phyloP scores from a whole-genome alignment of 805 yeast species.

The Saccharomycopsis guyanensis region DNA sequence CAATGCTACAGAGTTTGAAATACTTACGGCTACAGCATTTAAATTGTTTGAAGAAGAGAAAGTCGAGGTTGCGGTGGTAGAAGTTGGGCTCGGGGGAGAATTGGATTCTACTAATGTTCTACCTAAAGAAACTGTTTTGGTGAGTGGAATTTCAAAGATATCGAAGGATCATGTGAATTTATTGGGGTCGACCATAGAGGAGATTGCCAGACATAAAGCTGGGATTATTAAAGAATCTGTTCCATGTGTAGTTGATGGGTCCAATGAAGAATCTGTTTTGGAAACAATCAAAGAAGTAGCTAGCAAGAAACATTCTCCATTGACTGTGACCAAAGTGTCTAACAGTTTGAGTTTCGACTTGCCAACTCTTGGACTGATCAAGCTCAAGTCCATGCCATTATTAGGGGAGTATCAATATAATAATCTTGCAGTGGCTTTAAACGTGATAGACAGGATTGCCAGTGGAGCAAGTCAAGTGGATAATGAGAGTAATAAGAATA shows the following conservation, averaged over 20 bases:
- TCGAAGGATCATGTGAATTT: conserved; percentile 80
- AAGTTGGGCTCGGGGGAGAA: conserved; percentile 91
- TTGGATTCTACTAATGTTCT: conserved; percentile 83
- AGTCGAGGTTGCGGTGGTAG: conserved; percentile 76
- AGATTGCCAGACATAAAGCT: conserved; percentile 75
- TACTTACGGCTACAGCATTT: conserved; percentile 79
- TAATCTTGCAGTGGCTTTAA: conserved; percentile 63
- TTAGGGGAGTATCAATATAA: conserved; percentile 66
- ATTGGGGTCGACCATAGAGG: conserved; percentile 55
- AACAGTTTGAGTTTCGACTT: conserved; percentile 22
- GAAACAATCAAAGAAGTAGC: conserved; percentile 38
- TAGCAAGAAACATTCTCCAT: conserved; percentile 24
- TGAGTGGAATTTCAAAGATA: conserved; percentile 74
- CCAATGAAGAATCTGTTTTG: conserved; percentile 48
- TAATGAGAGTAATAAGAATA: too few relatives aligned
- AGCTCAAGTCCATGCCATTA: conserved; percentile 42
- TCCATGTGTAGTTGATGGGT: conserved; percentile 65
- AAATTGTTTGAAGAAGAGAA: conserved; percentile 53
- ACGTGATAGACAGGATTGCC: conserved; percentile 44
- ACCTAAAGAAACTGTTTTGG: conserved; percentile 37
- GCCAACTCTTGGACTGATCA: conserved; percentile 27
- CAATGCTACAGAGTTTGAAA: conserved; percentile 83
- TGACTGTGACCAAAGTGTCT: conserved; percentile 22
- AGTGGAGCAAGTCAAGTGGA: too few relatives aligned
- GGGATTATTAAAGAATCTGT: conserved; percentile 66